Base-by-base conservation (phyloP, 106 monocot species). In the Posidonia australis region DNA sequence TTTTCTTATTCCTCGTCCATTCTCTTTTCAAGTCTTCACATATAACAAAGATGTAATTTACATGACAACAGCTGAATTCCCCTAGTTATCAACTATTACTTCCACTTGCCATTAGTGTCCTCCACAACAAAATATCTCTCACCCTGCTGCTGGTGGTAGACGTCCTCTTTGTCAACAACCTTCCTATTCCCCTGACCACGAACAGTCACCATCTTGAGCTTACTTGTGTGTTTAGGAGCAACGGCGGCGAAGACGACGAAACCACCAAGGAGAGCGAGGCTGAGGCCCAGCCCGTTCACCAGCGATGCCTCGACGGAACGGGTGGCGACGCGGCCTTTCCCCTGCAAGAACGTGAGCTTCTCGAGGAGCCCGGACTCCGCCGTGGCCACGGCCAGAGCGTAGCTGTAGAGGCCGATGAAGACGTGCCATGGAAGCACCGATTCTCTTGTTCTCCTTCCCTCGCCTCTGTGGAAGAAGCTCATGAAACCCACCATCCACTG, bases 291-390 rank as follows among this genome's bases (percentile, higher is more conserved):
- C 14, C 46, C 66, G 36, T 89, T 84, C 51, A 84, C 75, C 13
- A 89, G 26, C n/a, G 51, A 51, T 1, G 77, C 41, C 70, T 89
- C 89, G 36, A 56, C 14, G 10, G 59, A 60, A 3, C 65, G 52
- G 52, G 63, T 31, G n/a, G 60, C 63, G 58, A 10, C 57, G 13
- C 61, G 62, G 5, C 46, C 69, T 20, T 64, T 79, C n/a, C 49
- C 49, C 14, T 82, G 84, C 12, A 84, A 71, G 65, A 84, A 79
- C 5, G 79, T 81, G 30, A 89, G 70, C 77, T 89, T 89, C 84
- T 89, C 89, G 7, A 77, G 57, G 20, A 89, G 82, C 31, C 89
- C 89, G 0, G 84, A 77, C 77, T 84, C 84, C 0, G 84, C 89
- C 1, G 84, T 78, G 11, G 72, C 75, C 42, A 89, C 84, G 0